Evolutionary conservation across 1,284 basidiomycete genomes (phyloP), one percentile per base, ranked within the genome.

Genomic region (Papiliotrema fonsecae): DNA sequence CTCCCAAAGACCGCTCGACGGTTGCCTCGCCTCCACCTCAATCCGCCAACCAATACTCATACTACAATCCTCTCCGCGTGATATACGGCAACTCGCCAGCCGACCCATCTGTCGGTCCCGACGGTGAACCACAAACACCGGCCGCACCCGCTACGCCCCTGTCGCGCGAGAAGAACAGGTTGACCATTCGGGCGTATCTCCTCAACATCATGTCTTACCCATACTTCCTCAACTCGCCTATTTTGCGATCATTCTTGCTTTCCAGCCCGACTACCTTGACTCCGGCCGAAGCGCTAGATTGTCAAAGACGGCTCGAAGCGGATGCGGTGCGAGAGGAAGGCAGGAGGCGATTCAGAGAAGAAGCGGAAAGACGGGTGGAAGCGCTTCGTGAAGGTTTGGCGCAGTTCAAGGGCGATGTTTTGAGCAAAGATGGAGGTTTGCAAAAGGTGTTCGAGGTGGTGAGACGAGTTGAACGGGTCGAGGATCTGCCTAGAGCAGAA

Each of bases 141-240:
- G 35, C 37, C 2, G 21, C 45, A 6, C 32, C 51, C 2, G 38
- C 60, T 2, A 73, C 75, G 0, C 82, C 83, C 22, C 79, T 97
- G 16, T 78, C 88, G 0, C 79, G 92, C 25, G 96, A 99, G 72
- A 94, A 92, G 79, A 99, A 99, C 63, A 80, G 96, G 6, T 77
- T 98, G 7, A 98, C 96, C 0, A 81, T 99, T 7, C 82, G 96
- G 21, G 87, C 91, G 0, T 98, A 97, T 72, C 78, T 99, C 14
- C 86, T 88, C 57, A 75, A 82, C 0, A 77, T 99, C 19, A 77
- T 99, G 36, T 73, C 80, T n/a, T 84, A 84, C 4, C 81, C 84
- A 1, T 77, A 79, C 14, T 79, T 96, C 18, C 84, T 87, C 51
- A 87, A 88, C 42, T 91, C 89, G 0, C 86, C 88, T 1, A 83